Percentiles rank a stretch among this genome's conserved stretches.
These are phyloP conservation scores for Psilocybe sp. DNA, from an alignment of 768 basidiomycete genomes.

Conservation along the genomic window DNA sequence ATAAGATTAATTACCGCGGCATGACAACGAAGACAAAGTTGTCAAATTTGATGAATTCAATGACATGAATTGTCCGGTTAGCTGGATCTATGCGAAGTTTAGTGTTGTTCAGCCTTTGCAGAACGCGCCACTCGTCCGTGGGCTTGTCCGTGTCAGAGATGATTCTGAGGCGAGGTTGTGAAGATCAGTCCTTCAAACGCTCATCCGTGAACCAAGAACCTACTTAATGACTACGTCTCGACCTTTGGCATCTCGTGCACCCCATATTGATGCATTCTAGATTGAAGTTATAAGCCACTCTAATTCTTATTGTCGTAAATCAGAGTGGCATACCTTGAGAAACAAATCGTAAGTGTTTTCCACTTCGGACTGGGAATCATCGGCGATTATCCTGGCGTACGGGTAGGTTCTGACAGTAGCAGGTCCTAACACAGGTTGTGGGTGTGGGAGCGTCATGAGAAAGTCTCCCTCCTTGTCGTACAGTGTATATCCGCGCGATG, in stretches of 20 bases:
- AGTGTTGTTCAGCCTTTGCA: not conserved
- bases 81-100: slow-evolving; percentile 4
- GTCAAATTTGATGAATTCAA: slow-evolving; percentile 9
- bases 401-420: no score
- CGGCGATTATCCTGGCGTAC: no score
- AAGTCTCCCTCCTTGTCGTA: no score
- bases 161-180: not conserved
- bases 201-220: not conserved
- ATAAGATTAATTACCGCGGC: slow-evolving; percentile 11
- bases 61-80: slow-evolving; percentile 13
- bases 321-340: no score
- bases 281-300: no score
- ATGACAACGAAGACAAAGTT: slow-evolving; percentile 11
- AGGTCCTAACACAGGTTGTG: no score
- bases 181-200: not conserved
- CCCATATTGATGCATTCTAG: no score
- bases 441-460: no score
- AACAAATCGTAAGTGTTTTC: no score
- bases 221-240: slow-evolving; percentile 15
- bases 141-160: not conserved
- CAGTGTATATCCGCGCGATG: slow-evolving; percentile 7
- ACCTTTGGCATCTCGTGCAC: slow-evolving; percentile 8
- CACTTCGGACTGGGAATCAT: no score
- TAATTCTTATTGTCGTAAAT: no score
- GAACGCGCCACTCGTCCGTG: not conserved